Conservation (phyloP, 306 rosid genomes). For the Senna siamea region DNA sequence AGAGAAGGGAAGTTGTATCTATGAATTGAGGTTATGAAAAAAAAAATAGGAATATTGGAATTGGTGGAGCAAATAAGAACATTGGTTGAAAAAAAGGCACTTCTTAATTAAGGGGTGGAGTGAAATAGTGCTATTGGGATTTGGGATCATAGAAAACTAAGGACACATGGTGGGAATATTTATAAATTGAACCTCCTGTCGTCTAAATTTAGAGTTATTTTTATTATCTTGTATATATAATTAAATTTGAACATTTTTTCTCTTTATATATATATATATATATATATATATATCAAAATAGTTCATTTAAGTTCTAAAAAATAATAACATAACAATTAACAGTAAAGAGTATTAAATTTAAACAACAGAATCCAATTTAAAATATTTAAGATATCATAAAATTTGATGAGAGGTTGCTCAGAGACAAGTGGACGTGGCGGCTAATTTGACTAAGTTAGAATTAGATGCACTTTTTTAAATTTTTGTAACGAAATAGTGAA, state of each 20-base stretch:
- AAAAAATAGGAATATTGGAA: slow-evolving; percentile 21
- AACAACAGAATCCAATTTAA: too few relatives aligned
- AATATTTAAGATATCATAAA: slow-evolving; percentile 27
- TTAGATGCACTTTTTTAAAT: too few relatives aligned
- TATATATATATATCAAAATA: too few relatives aligned
- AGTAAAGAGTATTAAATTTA: too few relatives aligned
- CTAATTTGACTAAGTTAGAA: slow-evolving; percentile 36
- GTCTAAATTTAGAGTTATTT: too few relatives aligned
- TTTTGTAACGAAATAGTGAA: too few relatives aligned
- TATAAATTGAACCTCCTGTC: too few relatives aligned
- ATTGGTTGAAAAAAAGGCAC: slow-evolving; percentile 31
- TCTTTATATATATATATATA: too few relatives aligned
- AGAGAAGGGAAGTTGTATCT: slow-evolving; percentile 21
- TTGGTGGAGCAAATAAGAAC: slow-evolving; percentile 20
- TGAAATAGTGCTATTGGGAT: slow-evolving; percentile 37
- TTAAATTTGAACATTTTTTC: too few relatives aligned
- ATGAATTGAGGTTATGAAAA: slow-evolving; percentile 11
- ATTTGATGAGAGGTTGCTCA: slow-evolving; percentile 42
- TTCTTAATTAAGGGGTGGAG: slow-evolving; percentile 17
- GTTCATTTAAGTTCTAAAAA: too few relatives aligned
- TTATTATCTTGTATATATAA: too few relatives aligned
- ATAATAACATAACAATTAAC: too few relatives aligned
- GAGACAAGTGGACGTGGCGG: slow-evolving; percentile 34
- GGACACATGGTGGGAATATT: slow-evolving; percentile 24
- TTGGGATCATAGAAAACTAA: slow-evolving; percentile 29